phyloP scores from a whole-genome alignment of 75 land plant genomes.

The Sequoia sempervirens region DNA sequence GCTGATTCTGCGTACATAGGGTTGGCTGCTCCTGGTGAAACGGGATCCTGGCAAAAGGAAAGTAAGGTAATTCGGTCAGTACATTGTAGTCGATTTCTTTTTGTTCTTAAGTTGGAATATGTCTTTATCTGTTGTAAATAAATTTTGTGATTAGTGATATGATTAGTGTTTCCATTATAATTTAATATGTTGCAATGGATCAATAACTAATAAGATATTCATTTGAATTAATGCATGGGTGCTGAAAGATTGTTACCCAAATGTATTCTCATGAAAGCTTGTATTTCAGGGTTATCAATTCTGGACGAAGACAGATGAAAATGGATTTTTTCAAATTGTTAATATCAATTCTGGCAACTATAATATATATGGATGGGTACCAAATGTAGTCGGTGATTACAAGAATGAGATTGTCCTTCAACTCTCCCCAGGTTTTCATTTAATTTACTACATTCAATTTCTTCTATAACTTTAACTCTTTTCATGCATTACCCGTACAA shows the following conservation, averaged over 20 bases:
- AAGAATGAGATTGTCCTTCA: constrained; percentile 15
- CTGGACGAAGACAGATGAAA: constrained; percentile 20
- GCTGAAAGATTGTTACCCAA: neutral
- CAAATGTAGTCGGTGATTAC: constrained; percentile 42
- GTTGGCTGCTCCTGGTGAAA: constrained; percentile 66
- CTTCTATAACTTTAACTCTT: neutral
- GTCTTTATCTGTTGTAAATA: neutral
- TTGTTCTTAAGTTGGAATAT: neutral
- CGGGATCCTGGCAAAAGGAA: constrained; percentile 87
- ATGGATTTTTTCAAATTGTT: constrained; percentile 27
- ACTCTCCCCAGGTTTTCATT: constrained; percentile 1
- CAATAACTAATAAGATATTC: neutral
- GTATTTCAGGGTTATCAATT: constrained; percentile 29
- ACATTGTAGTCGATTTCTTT: neutral
- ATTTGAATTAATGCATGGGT: neutral
- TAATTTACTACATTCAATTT: neutral
- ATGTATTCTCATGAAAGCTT: neutral
- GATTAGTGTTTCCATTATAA: neutral
- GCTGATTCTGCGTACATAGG: constrained; percentile 56
- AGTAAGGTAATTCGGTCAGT: constrained; percentile 47
- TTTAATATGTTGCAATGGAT: neutral
- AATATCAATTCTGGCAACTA: constrained; percentile 26
- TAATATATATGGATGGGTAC: constrained; percentile 44
- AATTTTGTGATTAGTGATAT: neutral
- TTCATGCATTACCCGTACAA: neutral